Percentiles rank a stretch among this genome's conserved stretches.
Conservation (phyloP, 805 yeast genomes). For the Nakazawaea sp. region DNA sequence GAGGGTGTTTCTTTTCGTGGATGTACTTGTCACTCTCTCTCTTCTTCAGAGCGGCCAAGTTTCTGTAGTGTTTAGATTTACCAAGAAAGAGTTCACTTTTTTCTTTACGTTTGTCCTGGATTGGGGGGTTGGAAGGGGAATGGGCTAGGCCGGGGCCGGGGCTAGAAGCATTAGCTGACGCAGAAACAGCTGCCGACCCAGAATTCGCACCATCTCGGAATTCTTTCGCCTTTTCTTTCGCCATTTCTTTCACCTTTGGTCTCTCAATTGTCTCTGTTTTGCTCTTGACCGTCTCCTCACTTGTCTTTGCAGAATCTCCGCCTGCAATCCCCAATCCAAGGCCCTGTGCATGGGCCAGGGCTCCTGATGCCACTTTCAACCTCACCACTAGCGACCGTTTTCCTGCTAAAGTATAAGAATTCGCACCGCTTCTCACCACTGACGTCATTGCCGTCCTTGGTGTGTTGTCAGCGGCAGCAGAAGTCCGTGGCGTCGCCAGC, state of each 20-base stretch:
- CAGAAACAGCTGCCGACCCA: no score
- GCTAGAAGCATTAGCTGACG: not conserved
- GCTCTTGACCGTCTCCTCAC: not conserved
- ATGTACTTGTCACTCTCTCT: slow-evolving; percentile 9
- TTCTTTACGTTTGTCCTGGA: slow-evolving; percentile 6
- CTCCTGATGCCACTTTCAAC: not conserved
- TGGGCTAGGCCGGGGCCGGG: not conserved
- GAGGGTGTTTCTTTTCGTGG: not conserved
- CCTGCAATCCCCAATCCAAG: not conserved
- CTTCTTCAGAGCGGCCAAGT: slow-evolving; percentile 9
- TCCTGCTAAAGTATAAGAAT: slow-evolving; percentile 8
- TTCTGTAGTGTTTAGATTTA: slow-evolving; percentile 10
- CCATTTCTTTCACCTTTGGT: not conserved
- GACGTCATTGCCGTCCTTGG: not conserved
- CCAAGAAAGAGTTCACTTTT: slow-evolving; percentile 10
- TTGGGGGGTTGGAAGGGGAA: not conserved
- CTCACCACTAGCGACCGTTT: no score
- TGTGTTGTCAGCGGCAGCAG: not conserved
- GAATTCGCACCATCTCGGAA: not conserved
- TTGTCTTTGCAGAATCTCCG: not conserved
- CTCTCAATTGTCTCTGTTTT: no score
- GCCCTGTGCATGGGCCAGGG: not conserved
- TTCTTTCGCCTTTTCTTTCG: not conserved
- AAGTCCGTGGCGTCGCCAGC: not conserved
- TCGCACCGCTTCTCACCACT: slow-evolving; percentile 2